A percentile compares a stretch with the other conserved stretches of the same genome.
Evolutionary conservation across 371 early-diverging fungal species (phyloP).

Genomic region (Mortierella sp.): DNA sequence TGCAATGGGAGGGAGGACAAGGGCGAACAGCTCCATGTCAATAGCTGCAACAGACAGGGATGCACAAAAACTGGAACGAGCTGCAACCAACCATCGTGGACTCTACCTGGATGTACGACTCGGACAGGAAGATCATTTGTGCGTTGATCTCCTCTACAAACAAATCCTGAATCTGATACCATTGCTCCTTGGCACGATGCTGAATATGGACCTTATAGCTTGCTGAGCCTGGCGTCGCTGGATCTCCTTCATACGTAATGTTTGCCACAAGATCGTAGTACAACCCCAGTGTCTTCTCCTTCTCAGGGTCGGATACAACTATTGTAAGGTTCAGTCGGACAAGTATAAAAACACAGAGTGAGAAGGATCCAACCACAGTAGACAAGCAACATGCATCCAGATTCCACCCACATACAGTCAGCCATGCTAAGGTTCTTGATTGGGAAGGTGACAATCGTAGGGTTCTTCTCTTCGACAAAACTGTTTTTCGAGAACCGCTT

Average conservation of each 20-base stretch:
- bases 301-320: constrained; percentile 64
- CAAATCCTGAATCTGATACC: constrained; percentile 96
- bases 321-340: too few relatives aligned
- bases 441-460: constrained; percentile 97
- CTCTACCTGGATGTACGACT: constrained; percentile 95
- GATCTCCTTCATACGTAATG: constrained; percentile 90
- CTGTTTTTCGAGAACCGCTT: constrained; percentile 93
- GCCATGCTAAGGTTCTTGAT: constrained; percentile 86
- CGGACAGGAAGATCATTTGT: constrained; percentile 94
- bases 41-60: too few relatives aligned
- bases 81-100: too few relatives aligned
- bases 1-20: too few relatives aligned
- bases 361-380: too few relatives aligned
- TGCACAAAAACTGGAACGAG: too few relatives aligned
- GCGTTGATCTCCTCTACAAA: constrained; percentile 93
- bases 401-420: constrained; percentile 62
- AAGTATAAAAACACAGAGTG: too few relatives aligned
- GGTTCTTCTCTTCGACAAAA: constrained; percentile 92
- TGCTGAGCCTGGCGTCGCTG: constrained; percentile 73
- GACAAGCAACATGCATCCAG: not conserved
- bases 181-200: constrained; percentile 85
- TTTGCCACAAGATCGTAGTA: constrained; percentile 93
- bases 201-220: constrained; percentile 86
- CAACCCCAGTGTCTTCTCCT: constrained; percentile 54
- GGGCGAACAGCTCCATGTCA: too few relatives aligned